A percentile compares a stretch with the other conserved stretches of the same genome.
phyloP scores from a whole-genome alignment of 495 filamentous ascomycete species.

The Schizothecium vesticola region DNA sequence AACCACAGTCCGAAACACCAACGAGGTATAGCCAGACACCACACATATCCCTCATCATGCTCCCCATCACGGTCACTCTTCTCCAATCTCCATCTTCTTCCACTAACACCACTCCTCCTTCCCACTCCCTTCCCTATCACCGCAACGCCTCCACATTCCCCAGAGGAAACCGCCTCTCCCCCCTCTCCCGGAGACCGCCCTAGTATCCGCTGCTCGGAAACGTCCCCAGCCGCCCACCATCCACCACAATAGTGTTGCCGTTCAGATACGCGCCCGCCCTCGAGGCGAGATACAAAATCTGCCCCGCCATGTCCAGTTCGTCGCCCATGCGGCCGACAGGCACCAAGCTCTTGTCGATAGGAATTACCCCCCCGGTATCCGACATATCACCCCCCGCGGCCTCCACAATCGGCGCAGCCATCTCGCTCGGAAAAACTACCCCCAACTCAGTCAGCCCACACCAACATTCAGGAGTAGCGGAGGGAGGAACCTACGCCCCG shows the following conservation, averaged over 20 bases:
- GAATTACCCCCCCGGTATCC: conserved; percentile 10
- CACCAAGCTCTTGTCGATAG: conserved; percentile 22
- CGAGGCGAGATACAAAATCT: conserved; percentile 57
- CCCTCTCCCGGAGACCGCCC: not conserved
- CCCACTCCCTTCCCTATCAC: not conserved
- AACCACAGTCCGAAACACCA: not conserved
- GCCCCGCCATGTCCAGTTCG: conserved; percentile 54
- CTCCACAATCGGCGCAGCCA: conserved; percentile 47
- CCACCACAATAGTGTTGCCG: conserved; percentile 52
- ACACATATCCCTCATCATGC: not conserved
- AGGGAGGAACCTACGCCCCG: conserved; percentile 49
- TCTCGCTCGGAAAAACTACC: conserved; percentile 58
- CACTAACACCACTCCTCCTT: not conserved
- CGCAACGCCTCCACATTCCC: not conserved
- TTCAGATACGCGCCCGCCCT: conserved; percentile 60
- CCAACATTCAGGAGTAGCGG: not conserved
- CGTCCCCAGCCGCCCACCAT: conserved; percentile 55
- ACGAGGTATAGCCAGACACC: too few relatives aligned
- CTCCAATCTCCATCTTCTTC: not conserved
- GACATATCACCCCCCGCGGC: conserved; percentile 36
- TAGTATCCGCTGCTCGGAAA: conserved; percentile 51
- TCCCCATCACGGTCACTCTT: not conserved
- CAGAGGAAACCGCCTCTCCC: too few relatives aligned
- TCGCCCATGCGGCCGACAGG: conserved; percentile 34
- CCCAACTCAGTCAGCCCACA: not conserved